These are phyloP conservation scores for Panaeolus papilionaceus DNA, from an alignment of 768 basidiomycete genomes.

Conservation along the genomic window DNA sequence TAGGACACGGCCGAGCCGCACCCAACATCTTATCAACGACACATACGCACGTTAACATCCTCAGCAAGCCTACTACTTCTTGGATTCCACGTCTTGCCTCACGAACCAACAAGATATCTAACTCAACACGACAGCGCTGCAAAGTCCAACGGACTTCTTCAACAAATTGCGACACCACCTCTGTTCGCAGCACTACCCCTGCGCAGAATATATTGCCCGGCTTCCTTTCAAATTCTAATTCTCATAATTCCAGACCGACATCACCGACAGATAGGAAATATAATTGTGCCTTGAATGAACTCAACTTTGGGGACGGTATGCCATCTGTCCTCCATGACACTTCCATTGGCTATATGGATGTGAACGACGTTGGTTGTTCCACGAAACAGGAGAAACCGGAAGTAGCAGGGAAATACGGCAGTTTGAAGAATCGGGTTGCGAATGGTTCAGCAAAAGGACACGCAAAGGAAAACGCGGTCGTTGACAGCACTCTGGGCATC, in stretches of 20 bases:
- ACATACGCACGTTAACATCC: not conserved
- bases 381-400: not conserved
- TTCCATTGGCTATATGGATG: not conserved
- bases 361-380: not conserved
- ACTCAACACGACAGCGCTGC: not conserved
- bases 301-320: not conserved
- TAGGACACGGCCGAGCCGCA: slow-evolving; percentile 10
- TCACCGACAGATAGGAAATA: not conserved
- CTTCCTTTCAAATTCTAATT: not conserved
- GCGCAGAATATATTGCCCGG: slow-evolving; percentile 1
- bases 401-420: not conserved
- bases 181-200: not conserved
- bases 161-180: not conserved
- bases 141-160: not conserved
- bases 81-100: slow-evolving; percentile 9
- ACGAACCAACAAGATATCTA: not conserved
- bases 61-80: not conserved
- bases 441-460: slow-evolving; percentile 4
- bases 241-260: not conserved
- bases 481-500: not conserved
- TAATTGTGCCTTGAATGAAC: slow-evolving; percentile 7
- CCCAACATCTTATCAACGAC: slow-evolving; percentile 6
- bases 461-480: not conserved
- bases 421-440: slow-evolving; percentile 4
- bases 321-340: slow-evolving; percentile 1